A percentile compares a stretch with the other conserved stretches of the same genome.
phyloP scores from a whole-genome alignment of 1,139 yeast species.

The Zygosaccharomyces sapae region DNA sequence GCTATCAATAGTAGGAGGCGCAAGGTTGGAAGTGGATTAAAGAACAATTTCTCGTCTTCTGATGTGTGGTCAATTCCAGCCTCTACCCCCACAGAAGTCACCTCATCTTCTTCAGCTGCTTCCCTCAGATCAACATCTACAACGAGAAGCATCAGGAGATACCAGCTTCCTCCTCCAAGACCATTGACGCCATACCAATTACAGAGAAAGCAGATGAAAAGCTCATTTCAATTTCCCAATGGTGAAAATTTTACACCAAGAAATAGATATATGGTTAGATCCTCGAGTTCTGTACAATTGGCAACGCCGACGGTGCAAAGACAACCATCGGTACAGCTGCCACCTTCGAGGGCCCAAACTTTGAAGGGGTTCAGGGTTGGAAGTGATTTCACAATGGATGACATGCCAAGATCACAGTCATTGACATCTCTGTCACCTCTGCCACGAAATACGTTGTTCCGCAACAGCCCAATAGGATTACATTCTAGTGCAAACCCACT shows the following conservation, averaged over 20 bases:
- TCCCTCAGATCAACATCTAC: background rate
- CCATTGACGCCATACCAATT: slow-evolving; percentile 29
- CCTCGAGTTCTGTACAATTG: slow-evolving; percentile 11
- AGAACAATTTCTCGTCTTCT: slow-evolving; percentile 1
- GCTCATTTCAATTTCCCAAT: slow-evolving; percentile 31
- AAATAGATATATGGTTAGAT: slow-evolving; percentile 10
- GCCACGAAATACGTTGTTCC: background rate
- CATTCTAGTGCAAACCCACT: too few species aligned
- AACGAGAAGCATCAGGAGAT: background rate
- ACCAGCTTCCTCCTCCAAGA: background rate
- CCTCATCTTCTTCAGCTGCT: background rate
- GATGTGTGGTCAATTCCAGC: slow-evolving; percentile 2
- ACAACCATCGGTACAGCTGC: background rate
- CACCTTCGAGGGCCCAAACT: background rate
- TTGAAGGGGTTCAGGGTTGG: background rate
- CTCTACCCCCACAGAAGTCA: background rate
- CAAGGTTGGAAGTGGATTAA: slow-evolving; percentile 4
- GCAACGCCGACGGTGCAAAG: background rate
- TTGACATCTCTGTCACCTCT: slow-evolving; percentile 1
- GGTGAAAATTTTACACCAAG: slow-evolving; percentile 36
- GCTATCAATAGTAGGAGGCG: slow-evolving; percentile 9
- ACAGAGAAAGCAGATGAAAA: slow-evolving; percentile 31
- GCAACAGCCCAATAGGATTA: background rate
- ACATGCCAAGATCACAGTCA: slow-evolving; percentile 5
- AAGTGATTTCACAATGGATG: background rate